Evolutionary conservation across 2,329 filamentous ascomycete genomes (phyloP).

Genomic region (Stagonosporopsis rhizophila): DNA sequence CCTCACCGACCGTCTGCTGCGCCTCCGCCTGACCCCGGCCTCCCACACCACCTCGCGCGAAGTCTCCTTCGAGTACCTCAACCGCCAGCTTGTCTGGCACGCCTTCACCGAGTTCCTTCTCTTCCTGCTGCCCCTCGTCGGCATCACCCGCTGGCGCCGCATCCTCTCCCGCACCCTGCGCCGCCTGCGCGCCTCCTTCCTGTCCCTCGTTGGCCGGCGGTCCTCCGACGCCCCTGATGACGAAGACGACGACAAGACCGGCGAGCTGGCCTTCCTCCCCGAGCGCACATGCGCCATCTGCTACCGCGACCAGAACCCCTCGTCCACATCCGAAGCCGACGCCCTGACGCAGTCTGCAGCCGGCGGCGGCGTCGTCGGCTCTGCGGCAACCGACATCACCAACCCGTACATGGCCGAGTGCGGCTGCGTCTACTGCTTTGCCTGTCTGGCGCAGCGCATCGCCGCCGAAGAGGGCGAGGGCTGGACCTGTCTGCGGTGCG

Average conservation of each 20-base stretch:
- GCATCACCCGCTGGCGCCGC: conserved; percentile 88
- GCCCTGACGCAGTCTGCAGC: conserved; percentile 67
- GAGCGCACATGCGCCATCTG: conserved; percentile 97
- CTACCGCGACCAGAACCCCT: conserved; percentile 89
- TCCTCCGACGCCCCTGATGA: conserved; percentile 52
- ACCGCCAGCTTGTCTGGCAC: conserved; percentile 97
- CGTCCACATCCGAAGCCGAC: conserved; percentile 64
- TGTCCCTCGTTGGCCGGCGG: conserved; percentile 57
- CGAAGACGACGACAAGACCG: conserved; percentile 59
- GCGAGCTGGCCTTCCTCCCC: conserved; percentile 84
- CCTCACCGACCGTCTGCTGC: conserved; percentile 81
- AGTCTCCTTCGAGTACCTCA: conserved; percentile 96
- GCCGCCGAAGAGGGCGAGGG: conserved; percentile 94
- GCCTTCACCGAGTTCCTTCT: conserved; percentile 99
- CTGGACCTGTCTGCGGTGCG: conserved; percentile 90
- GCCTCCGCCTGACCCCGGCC: conserved; percentile 83
- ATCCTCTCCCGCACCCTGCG: conserved; percentile 90
- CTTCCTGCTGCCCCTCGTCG: conserved; percentile 94
- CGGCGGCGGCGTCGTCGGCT: conserved; percentile 81
- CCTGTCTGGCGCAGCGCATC: conserved; percentile 87
- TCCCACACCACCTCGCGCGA: conserved; percentile 85
- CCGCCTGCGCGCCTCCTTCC: conserved; percentile 68
- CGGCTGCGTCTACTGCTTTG: conserved; percentile 93
- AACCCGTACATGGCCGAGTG: conserved; percentile 95
- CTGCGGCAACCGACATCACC: conserved; percentile 89